Percentiles rank a stretch among this genome's conserved stretches.
These are phyloP conservation scores for Fraxinus dipetala DNA, from an alignment of 305 asterid species.

Conservation along the genomic window DNA sequence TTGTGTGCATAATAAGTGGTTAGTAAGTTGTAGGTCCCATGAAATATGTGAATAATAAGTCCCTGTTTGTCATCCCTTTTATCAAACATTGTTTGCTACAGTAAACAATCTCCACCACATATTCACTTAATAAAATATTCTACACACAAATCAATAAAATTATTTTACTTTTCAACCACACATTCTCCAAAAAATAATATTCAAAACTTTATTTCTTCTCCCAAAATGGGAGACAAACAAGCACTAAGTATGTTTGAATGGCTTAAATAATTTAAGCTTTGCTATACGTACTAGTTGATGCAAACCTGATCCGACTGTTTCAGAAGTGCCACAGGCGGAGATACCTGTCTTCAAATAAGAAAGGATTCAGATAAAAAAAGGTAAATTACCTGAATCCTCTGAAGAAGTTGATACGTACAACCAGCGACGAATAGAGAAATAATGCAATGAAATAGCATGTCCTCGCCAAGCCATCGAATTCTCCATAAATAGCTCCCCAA, in stretches of 20 bases:
- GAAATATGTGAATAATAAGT: not conserved
- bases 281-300: not conserved
- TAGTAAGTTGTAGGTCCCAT: not conserved
- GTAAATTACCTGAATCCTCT: conserved; percentile 69
- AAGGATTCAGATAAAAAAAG: not conserved
- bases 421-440: conserved; percentile 66
- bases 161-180: too few relatives aligned
- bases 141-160: too few relatives aligned
- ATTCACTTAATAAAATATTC: too few relatives aligned
- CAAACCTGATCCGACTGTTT: not conserved
- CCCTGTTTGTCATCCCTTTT: too few relatives aligned
- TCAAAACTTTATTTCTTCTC: too few relatives aligned
- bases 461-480: conserved; percentile 75
- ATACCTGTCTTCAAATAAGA: not conserved
- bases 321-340: not conserved
- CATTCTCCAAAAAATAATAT: too few relatives aligned
- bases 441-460: conserved; percentile 85
- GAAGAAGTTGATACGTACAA: conserved; percentile 87
- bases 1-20: not conserved
- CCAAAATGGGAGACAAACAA: too few relatives aligned
- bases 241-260: not conserved
- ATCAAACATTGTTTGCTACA: too few relatives aligned
- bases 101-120: too few relatives aligned
- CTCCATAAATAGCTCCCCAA: conserved; percentile 82
- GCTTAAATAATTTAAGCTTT: not conserved